Evolutionary conservation across 768 basidiomycete genomes (phyloP), one percentile per base, ranked within the genome.

Genomic region (Podaxis sp.): DNA sequence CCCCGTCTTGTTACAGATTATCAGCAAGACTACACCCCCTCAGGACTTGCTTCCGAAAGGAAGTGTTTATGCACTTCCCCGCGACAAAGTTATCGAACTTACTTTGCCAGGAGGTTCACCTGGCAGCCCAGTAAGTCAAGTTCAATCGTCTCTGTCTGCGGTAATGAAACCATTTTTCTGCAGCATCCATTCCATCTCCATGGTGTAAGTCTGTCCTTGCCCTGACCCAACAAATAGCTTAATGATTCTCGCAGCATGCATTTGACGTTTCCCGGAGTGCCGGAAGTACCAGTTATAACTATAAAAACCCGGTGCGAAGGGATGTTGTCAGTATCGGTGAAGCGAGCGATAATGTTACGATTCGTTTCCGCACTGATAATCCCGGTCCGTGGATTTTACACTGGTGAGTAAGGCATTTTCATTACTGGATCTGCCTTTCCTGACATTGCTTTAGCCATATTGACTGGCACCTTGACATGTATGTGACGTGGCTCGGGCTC

Each of bases 281-380:
- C 0, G 72, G 70, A 6, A 71, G 69, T 40, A 61, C 68, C 3
- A 52, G 40, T 0, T 75, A 76, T 59, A 80, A 80, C 62, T 77
- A 73, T 55, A 48, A 63, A 16, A 80, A 88, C 67, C 86, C 86
- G 0, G 76, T 82, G 10, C 56, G 72, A 74, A 71, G 86, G 55
- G 86, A 87, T 67, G 83, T 82, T 1, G 79, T 86, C 9, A 61
- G 48, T 21, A 55, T 62, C 13, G 69, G 77, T 66, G 25, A 40
- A 11, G 60, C 57, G 13, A 64, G 67, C 5, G 74, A 73, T 52
- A 72, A 76, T 9, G 78, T 79, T 14, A 80, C 78, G 2, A 69
- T 87, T 53, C 77, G 85, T 10, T 87, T 84, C 73, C 66, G 72
- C 27, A 84, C 85, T 3, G 82, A 88, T 66, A 87, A 87, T 68